Evolutionary conservation across 345 rosid species (phyloP), one percentile per base, ranked within the genome.

Genomic region (Eucalyptus globulus): DNA sequence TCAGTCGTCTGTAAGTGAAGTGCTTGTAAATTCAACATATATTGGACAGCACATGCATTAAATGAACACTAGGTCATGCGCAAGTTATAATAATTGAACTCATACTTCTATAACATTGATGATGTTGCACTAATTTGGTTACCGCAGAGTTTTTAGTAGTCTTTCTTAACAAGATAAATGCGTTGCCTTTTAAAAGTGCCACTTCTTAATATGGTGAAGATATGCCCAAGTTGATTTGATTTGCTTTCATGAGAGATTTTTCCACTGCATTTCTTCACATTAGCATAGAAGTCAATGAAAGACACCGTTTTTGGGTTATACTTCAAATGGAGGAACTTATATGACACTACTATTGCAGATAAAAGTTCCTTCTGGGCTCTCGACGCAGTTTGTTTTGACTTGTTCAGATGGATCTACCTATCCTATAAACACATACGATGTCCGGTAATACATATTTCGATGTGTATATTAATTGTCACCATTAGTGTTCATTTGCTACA

Each of bases 301-400:
- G 47, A 10, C 83, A 76, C 47, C 26, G 40, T 76, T 76, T 76
- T 76, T 40, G 47, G 83, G 27, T 76, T 76, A 76, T 11, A 11
- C 83, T 76, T 40, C 44, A 76, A 76, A 44, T 40, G 43, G 47
- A 76, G 83, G 47, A 76, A 76, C 45, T 76, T 37, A 76, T 76
- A 76, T 21, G 83, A 40, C 83, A 34, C n/a, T n/a, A 51, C 54
- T 49, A 72, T 88, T 91, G 93, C 97, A 97, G 99, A 95, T 96
- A 58, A 96, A 94, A 94, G 94, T 97, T 91, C 99, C 99, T 53
- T 91, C 94, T 92, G 99, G 98, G 90, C 72, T 88, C 60, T 96
- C 98, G 76, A 92, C 93, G 67, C 99, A 97, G 89, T 95, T 96
- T 92, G 97, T 97, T 90, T 92, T 96, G 49, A 93, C 96, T 88